phyloP scores from a whole-genome alignment of 306 rosid genomes.

The Cicer bijugum region DNA sequence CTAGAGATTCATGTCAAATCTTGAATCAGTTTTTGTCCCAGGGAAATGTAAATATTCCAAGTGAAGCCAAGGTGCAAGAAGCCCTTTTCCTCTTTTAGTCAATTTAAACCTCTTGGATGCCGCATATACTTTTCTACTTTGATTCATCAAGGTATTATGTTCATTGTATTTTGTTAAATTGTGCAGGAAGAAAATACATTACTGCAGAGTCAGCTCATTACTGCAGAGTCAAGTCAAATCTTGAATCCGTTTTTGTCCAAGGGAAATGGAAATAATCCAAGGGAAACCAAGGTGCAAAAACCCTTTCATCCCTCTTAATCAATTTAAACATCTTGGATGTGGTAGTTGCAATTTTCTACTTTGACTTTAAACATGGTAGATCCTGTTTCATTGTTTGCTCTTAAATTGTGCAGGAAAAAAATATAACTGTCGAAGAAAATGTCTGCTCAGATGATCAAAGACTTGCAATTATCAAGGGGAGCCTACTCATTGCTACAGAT shows the following conservation, averaged over 20 bases:
- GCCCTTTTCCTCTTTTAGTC: slow-evolving; percentile 17
- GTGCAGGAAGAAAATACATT: slow-evolving; percentile 56
- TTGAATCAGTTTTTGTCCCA: slow-evolving; percentile 44
- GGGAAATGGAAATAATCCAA: slow-evolving; percentile 43
- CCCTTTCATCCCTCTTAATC: background rate
- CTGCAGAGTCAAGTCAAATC: slow-evolving; percentile 42
- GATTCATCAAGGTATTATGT: slow-evolving; percentile 37
- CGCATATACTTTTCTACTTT: slow-evolving; percentile 1
- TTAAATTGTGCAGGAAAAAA: slow-evolving; percentile 55
- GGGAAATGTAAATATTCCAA: slow-evolving; percentile 43
- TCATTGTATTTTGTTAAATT: slow-evolving; percentile 38
- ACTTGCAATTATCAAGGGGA: slow-evolving; percentile 43
- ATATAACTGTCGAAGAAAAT: slow-evolving; percentile 46
- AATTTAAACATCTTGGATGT: slow-evolving; percentile 31
- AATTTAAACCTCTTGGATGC: slow-evolving; percentile 30
- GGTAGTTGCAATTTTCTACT: slow-evolving; percentile 23
- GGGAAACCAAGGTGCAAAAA: slow-evolving; percentile 52
- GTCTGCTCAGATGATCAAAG: slow-evolving; percentile 45
- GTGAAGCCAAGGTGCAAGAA: slow-evolving; percentile 52
- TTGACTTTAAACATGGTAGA: slow-evolving; percentile 33
- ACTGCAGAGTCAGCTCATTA: slow-evolving; percentile 39
- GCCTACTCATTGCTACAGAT: slow-evolving; percentile 36
- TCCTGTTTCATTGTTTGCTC: slow-evolving; percentile 36
- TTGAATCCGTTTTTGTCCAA: slow-evolving; percentile 43
- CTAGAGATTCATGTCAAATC: slow-evolving; percentile 43